Conservation (phyloP, 768 basidiomycete genomes). For the Macrolepiota dolichaula region DNA sequence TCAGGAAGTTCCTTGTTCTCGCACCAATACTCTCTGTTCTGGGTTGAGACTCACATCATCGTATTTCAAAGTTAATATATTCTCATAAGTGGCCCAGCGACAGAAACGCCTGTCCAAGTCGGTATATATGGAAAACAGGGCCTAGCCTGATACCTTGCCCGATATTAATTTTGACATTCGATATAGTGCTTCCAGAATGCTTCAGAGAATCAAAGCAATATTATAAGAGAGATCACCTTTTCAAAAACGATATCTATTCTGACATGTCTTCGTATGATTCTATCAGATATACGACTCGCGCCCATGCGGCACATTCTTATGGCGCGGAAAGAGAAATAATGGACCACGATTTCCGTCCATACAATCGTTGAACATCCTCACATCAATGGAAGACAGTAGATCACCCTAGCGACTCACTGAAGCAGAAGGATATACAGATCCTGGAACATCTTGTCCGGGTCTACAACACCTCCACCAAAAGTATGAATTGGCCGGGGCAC, state of each 20-base stretch:
- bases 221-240: neutral
- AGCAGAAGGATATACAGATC: slow-evolving; percentile 12
- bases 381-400: slow-evolving; percentile 9
- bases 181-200: neutral
- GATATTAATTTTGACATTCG: no score
- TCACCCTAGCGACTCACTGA: slow-evolving; percentile 15
- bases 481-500: slow-evolving; percentile 14
- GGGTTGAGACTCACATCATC: no score
- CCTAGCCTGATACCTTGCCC: no score
- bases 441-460: slow-evolving; percentile 25
- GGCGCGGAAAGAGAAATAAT: slow-evolving; percentile 24
- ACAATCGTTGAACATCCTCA: slow-evolving; percentile 19
- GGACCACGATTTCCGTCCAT: slow-evolving; percentile 14
- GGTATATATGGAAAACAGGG: no score
- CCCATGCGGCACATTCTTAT: slow-evolving; percentile 19
- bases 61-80: no score
- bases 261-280: slow-evolving; percentile 22
- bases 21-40: no score
- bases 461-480: slow-evolving; percentile 20
- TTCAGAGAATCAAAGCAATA: neutral
- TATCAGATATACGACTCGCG: slow-evolving; percentile 29
- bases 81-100: no score
- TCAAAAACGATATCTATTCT: slow-evolving; percentile 7
- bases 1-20: no score
- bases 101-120: no score